Conservation (phyloP, 2,329 filamentous ascomycete species). For the Colletotrichum endophyticum region DNA sequence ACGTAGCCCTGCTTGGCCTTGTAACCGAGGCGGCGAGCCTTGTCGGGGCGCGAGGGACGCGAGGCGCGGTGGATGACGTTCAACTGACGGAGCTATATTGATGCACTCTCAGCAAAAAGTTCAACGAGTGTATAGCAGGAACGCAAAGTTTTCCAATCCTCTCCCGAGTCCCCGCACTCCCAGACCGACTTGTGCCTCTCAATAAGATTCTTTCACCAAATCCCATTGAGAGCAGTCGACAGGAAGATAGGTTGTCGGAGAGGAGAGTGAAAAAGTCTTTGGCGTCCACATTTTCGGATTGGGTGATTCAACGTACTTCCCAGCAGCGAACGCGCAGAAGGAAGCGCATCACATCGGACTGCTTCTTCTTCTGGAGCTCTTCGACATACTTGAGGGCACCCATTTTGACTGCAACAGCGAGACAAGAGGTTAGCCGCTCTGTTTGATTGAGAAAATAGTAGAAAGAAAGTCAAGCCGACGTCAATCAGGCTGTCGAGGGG, state of each 20-base stretch:
- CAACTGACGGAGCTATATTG: conserved; percentile 99
- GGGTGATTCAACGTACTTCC: conserved; percentile 79
- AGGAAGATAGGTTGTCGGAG: background rate
- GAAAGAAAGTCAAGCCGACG: background rate
- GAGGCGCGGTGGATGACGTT: conserved; percentile 99
- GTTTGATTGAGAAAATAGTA: background rate
- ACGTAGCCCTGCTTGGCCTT: conserved; percentile 99
- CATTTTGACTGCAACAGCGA: conserved; percentile 71
- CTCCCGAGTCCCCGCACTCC: background rate
- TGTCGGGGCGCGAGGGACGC: conserved; percentile 97
- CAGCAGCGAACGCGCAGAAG: conserved; percentile 99
- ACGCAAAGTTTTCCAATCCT: conserved; percentile 38
- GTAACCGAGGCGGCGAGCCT: conserved; percentile 99
- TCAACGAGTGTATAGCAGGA: conserved; percentile 99
- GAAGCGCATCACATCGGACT: conserved; percentile 99
- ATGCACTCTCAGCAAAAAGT: conserved; percentile 99
- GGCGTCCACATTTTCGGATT: conserved; percentile 34
- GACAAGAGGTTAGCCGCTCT: conserved; percentile 24
- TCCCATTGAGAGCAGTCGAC: background rate
- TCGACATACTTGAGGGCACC: conserved; percentile 99
- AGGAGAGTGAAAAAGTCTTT: conserved; percentile 24
- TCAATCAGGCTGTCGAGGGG: background rate
- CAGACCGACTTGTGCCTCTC: background rate
- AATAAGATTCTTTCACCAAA: background rate
- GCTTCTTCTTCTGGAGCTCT: conserved; percentile 99